phyloP scores from a whole-genome alignment of 2,329 filamentous ascomycete genomes.

The Fusarium tricinctum region DNA sequence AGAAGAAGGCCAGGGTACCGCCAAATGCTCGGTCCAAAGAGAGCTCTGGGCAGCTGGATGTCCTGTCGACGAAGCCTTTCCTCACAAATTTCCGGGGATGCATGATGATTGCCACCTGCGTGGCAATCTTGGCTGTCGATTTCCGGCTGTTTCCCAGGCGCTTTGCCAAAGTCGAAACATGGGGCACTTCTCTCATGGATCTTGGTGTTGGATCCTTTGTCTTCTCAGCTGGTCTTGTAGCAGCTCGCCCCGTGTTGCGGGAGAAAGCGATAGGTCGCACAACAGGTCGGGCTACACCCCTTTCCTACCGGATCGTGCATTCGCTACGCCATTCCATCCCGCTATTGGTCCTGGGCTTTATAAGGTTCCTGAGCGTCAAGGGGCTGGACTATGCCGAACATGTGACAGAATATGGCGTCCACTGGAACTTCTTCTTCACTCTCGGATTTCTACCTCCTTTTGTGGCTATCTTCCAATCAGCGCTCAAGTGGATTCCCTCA shows the following conservation, averaged over 20 bases:
- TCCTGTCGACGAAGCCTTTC: constrained; percentile 88
- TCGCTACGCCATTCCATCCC: constrained; percentile 87
- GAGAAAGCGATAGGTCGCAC: constrained; percentile 68
- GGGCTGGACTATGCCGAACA: constrained; percentile 96
- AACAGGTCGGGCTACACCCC: constrained; percentile 62
- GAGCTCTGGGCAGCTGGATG: constrained; percentile 48
- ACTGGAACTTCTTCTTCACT: constrained; percentile 99
- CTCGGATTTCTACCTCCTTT: constrained; percentile 90
- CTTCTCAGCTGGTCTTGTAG: constrained; percentile 93
- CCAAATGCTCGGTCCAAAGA: constrained; percentile 58
- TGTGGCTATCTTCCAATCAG: constrained; percentile 83
- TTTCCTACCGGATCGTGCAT: constrained; percentile 70
- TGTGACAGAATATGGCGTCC: constrained; percentile 96
- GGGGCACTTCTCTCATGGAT: constrained; percentile 99
- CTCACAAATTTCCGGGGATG: constrained; percentile 90
- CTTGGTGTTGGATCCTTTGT: constrained; percentile 97
- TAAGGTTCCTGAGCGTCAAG: constrained; percentile 91
- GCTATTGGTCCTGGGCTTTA: constrained; percentile 81
- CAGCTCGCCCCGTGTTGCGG: constrained; percentile 83
- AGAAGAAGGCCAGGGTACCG: constrained; percentile 64
- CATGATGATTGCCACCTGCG: constrained; percentile 91
- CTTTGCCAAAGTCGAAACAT: constrained; percentile 99
- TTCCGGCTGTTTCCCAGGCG: constrained; percentile 92
- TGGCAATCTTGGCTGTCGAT: constrained; percentile 96
- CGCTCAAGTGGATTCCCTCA: constrained; percentile 78